A percentile compares a stretch with the other conserved stretches of the same genome.
phyloP scores from a whole-genome alignment of 176 grass and related monocot genomes.

The Zoysia japonica region DNA sequence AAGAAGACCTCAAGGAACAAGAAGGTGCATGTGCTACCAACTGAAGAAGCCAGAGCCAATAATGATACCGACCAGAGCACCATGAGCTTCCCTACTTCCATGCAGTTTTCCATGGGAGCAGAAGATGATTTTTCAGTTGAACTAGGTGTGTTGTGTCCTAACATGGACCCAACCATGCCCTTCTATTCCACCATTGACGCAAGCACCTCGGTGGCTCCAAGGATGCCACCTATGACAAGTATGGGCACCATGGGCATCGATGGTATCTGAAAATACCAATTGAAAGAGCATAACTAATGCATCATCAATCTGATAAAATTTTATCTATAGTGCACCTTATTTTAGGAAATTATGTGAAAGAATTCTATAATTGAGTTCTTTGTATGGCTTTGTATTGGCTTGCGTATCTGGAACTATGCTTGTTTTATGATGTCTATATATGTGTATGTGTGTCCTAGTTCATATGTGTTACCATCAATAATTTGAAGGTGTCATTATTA shows the following conservation, averaged over 20 bases:
- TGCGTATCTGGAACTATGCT: background rate
- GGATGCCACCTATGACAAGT: background rate
- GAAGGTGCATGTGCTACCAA: background rate
- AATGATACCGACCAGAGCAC: background rate
- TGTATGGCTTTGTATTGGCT: background rate
- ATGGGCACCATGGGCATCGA: background rate
- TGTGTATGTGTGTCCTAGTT: no score
- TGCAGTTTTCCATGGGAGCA: background rate
- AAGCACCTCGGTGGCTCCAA: background rate
- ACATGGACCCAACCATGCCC: background rate
- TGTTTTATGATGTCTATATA: background rate
- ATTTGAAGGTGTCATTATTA: no score
- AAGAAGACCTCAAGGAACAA: slow-evolving; percentile 56
- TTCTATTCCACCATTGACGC: background rate
- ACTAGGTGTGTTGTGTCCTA: background rate
- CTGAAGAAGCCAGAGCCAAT: background rate
- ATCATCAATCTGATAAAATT: no score
- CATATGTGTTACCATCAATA: no score
- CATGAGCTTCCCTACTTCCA: background rate
- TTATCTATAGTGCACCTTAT: background rate
- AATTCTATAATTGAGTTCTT: background rate
- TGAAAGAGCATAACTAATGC: no score
- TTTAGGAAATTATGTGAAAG: background rate
- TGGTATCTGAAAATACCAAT: background rate
- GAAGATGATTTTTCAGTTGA: slow-evolving; percentile 3